Percentiles rank a stretch among this genome's conserved stretches.
phyloP scores from a whole-genome alignment of 78 protist genomes.

The Dictyostelium brefeldianum region DNA sequence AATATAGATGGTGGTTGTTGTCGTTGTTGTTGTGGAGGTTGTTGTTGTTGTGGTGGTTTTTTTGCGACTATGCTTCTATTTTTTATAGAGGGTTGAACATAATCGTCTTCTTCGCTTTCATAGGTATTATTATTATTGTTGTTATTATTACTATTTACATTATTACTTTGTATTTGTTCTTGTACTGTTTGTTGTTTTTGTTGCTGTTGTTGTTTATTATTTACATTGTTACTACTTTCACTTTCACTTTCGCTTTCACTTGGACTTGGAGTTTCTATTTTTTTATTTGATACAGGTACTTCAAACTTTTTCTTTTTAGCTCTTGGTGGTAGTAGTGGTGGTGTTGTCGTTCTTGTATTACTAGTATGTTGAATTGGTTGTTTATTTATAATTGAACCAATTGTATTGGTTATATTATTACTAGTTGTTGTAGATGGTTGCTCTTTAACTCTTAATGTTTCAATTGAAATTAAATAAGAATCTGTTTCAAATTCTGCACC shows the following conservation, averaged over 20 bases:
- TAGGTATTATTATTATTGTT: neutral
- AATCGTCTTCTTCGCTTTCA: neutral
- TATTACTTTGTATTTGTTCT: neutral
- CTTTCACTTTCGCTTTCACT: neutral
- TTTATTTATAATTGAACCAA: neutral
- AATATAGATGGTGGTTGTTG: neutral
- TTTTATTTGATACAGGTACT: neutral
- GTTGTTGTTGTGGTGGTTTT: neutral
- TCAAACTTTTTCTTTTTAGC: neutral
- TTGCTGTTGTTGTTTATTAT: neutral
- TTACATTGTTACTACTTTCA: neutral
- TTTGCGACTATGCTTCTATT: neutral
- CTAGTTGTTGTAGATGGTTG: neutral
- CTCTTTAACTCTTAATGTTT: neutral
- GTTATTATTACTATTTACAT: neutral
- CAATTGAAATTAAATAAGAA: constrained; percentile 18
- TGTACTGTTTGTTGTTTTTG: neutral
- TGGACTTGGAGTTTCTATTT: no score
- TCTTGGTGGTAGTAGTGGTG: neutral
- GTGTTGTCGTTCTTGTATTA: neutral
- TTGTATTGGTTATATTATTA: neutral
- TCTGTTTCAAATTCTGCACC: constrained; percentile 63
- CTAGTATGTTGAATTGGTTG: neutral
- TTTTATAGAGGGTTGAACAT: neutral
- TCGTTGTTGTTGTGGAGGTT: neutral